Conservation (phyloP, 1,284 basidiomycete species). For the Cutaneotrichosporon arboriforme region DNA sequence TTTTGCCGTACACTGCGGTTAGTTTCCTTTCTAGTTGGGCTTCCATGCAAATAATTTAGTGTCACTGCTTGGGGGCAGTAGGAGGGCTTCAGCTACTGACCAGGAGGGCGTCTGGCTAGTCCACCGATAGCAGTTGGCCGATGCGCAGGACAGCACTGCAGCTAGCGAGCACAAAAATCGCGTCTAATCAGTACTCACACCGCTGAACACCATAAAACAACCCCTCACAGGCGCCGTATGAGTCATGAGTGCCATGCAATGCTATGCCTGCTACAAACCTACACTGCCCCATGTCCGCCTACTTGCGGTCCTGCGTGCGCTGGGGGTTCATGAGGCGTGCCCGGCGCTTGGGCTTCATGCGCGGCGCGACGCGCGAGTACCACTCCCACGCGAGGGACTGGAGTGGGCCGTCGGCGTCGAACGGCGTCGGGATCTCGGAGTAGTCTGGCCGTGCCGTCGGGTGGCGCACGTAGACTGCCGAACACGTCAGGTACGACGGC, state of each 20-base stretch:
- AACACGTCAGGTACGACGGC: constrained; percentile 83
- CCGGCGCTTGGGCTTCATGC: constrained; percentile 60
- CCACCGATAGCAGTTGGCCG: too few species aligned
- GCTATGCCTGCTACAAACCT: constrained; percentile 3
- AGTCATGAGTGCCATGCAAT: constrained; percentile 10
- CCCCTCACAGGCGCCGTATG: too few species aligned
- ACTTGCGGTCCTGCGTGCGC: constrained; percentile 31
- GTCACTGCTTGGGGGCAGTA: too few species aligned
- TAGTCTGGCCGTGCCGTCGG: constrained; percentile 88
- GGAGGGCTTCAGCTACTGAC: too few species aligned
- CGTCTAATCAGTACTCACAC: too few species aligned
- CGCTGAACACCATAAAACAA: too few species aligned
- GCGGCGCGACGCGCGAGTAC: constrained; percentile 61
- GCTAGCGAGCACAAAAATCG: too few species aligned
- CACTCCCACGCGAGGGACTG: constrained; percentile 84
- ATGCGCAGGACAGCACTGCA: too few species aligned
- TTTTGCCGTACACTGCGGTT: too few species aligned
- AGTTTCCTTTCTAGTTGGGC: too few species aligned
- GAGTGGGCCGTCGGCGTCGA: constrained; percentile 84
- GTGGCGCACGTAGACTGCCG: constrained; percentile 87
- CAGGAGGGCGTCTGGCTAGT: too few species aligned
- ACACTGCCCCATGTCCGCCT: constrained; percentile 2
- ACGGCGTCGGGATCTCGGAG: constrained; percentile 89
- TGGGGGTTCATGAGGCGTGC: constrained; percentile 66
- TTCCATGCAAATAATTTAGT: too few species aligned